These are phyloP conservation scores for Firmiana major DNA, from an alignment of 345 rosid species.

Conservation along the genomic window DNA sequence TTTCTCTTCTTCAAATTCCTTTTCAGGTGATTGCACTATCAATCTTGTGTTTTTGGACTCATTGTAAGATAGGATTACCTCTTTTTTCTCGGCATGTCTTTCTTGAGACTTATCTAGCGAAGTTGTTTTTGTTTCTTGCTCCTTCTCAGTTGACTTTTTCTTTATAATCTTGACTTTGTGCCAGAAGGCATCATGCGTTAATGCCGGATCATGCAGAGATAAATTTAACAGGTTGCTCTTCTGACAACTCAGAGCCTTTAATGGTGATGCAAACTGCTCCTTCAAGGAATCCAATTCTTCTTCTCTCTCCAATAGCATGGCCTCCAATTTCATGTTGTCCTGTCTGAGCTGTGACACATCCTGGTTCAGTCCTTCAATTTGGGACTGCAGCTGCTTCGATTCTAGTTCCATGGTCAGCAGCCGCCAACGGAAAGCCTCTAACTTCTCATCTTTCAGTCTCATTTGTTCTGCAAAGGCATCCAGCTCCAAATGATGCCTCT, in stretches of 20 bases:
- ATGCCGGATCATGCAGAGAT: constrained; percentile 29
- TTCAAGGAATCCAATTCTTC: constrained; percentile 48
- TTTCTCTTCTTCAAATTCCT: constrained; percentile 45
- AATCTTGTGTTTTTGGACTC: constrained; percentile 14
- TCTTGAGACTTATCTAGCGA: constrained; percentile 24
- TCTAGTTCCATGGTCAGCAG: constrained; percentile 74
- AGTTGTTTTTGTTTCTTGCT: constrained; percentile 27
- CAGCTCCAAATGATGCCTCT: constrained; percentile 59
- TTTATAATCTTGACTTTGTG: constrained; percentile 35
- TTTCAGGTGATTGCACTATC: constrained; percentile 53
- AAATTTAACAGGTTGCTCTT: constrained; percentile 28
- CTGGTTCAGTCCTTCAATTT: constrained; percentile 52
- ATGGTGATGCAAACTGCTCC: constrained; percentile 33
- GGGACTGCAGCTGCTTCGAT: constrained; percentile 60
- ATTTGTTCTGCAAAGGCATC: constrained; percentile 69
- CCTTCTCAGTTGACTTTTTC: constrained; percentile 34
- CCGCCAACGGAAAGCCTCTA: constrained; percentile 67
- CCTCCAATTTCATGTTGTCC: constrained; percentile 53
- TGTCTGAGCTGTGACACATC: constrained; percentile 57
- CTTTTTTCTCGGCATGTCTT: constrained; percentile 29
- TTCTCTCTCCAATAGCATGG: constrained; percentile 39
- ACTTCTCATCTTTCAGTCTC: constrained; percentile 75
- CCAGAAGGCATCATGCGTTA: constrained; percentile 28
- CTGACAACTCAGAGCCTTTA: constrained; percentile 27
- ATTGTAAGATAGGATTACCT: constrained; percentile 12